These are phyloP conservation scores for Hypoxylon intermedium DNA, from an alignment of 495 filamentous ascomycete genomes.

Conservation along the genomic window DNA sequence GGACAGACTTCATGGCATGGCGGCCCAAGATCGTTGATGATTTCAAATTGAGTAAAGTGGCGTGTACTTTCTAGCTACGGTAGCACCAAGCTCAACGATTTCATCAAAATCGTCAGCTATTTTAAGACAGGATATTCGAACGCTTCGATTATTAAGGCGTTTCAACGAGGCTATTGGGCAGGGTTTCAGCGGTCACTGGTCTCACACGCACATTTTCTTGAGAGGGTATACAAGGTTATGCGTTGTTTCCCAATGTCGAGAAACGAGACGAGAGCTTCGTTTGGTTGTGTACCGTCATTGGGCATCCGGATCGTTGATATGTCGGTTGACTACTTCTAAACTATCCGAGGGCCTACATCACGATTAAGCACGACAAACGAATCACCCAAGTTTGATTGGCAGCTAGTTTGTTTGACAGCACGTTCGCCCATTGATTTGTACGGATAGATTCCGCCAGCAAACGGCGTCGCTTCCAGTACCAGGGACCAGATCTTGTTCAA, in stretches of 20 bases:
- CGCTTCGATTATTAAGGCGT: constrained; percentile 1
- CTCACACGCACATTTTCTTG: constrained; percentile 26
- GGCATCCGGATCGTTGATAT: constrained; percentile 13
- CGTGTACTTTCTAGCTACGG: not conserved
- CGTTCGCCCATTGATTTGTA: not conserved
- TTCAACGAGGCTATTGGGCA: constrained; percentile 14
- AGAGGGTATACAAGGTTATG: constrained; percentile 25
- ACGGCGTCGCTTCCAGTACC: constrained; percentile 12
- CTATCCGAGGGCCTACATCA: not conserved
- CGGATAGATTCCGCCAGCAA: constrained; percentile 2
- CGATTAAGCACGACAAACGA: constrained; percentile 19
- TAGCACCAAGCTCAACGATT: constrained; percentile 17
- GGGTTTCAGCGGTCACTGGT: constrained; percentile 12
- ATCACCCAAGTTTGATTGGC: constrained; percentile 1
- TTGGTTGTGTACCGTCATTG: constrained; percentile 12
- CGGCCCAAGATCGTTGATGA: constrained; percentile 4
- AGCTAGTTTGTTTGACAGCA: constrained; percentile 13
- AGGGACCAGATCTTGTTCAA: constrained; percentile 30
- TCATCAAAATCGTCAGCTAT: constrained; percentile 14
- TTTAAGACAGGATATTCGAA: constrained; percentile 28
- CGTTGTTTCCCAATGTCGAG: constrained; percentile 5
- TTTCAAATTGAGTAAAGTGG: constrained; percentile 15
- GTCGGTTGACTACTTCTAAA: constrained; percentile 22
- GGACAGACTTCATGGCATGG: constrained; percentile 18
- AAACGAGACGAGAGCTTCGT: constrained; percentile 3